These are phyloP conservation scores for Diaporthe sp. DNA, from an alignment of 2,329 filamentous ascomycete genomes.

Conservation along the genomic window DNA sequence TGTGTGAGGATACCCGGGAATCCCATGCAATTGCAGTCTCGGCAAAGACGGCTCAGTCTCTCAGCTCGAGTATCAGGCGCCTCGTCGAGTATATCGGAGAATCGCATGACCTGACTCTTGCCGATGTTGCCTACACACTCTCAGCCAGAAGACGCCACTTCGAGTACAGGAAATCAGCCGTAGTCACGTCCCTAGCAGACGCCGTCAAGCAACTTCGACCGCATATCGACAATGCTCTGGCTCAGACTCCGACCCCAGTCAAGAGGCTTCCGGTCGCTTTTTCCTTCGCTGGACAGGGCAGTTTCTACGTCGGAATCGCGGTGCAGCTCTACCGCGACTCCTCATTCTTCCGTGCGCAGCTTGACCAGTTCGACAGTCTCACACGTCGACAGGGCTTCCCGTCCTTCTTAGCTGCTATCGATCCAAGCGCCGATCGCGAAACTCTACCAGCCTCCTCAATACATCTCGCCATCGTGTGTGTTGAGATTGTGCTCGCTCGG, in stretches of 20 bases:
- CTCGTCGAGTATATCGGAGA: background rate
- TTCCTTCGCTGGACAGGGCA: slow-evolving; percentile 44
- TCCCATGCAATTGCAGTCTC: background rate
- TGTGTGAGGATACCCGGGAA: background rate
- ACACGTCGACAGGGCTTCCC: background rate
- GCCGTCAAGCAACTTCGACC: background rate
- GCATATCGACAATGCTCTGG: background rate
- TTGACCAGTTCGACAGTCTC: background rate
- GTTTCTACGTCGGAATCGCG: slow-evolving; percentile 39
- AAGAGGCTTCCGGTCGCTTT: slow-evolving; percentile 36
- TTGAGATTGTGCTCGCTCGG: slow-evolving; percentile 5
- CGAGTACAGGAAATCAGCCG: background rate
- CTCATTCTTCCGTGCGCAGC: slow-evolving; percentile 36
- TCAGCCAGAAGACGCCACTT: slow-evolving; percentile 8
- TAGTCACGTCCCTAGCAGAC: slow-evolving; percentile 33
- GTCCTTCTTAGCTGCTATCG: background rate
- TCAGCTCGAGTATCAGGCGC: background rate
- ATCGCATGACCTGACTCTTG: no score
- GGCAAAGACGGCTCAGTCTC: background rate
- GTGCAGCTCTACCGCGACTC: slow-evolving; percentile 31
- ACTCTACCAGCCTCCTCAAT: background rate
- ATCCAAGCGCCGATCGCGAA: background rate
- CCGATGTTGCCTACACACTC: slow-evolving; percentile 13
- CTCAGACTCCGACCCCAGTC: background rate
- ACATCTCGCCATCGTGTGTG: slow-evolving; percentile 22